These are phyloP conservation scores for Bimuria novae-zelandiae DNA, from an alignment of 2,329 filamentous ascomycete genomes.

Conservation along the genomic window DNA sequence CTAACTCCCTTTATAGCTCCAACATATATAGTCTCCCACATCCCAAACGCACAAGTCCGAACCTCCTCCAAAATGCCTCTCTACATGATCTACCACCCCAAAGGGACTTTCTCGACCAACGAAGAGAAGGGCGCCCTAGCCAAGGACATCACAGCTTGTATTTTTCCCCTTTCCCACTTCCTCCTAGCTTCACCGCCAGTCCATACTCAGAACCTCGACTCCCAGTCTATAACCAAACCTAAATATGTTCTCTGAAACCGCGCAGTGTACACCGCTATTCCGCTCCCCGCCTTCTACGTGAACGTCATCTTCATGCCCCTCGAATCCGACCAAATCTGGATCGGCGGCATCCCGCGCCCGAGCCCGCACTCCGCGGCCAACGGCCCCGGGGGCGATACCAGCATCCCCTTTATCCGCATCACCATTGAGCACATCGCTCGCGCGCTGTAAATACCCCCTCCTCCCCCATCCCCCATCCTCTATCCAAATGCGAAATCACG, in stretches of 20 bases:
- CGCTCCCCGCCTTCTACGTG: slow-evolving; percentile 53
- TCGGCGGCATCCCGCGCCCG: slow-evolving; percentile 36
- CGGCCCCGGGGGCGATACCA: slow-evolving; percentile 14
- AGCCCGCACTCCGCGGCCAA: slow-evolving; percentile 9
- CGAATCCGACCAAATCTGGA: slow-evolving; percentile 28
- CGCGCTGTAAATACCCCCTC: slow-evolving; percentile 15
- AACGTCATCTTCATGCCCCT: slow-evolving; percentile 48
- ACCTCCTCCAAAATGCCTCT: slow-evolving; percentile 46
- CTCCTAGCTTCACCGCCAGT: slow-evolving; percentile 36
- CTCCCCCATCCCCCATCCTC: too few species aligned
- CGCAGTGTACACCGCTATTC: slow-evolving; percentile 41
- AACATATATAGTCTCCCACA: too few species aligned
- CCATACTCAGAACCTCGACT: too few species aligned
- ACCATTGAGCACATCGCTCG: slow-evolving; percentile 41
- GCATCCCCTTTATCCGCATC: slow-evolving; percentile 46
- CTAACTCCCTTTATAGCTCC: too few species aligned
- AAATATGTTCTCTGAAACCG: slow-evolving; percentile 11
- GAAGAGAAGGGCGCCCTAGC: slow-evolving; percentile 38
- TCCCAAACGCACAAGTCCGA: too few species aligned
- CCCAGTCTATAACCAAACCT: too few species aligned
- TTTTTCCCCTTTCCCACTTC: slow-evolving; percentile 40
- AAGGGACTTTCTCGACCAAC: slow-evolving; percentile 37
- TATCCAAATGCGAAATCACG: too few species aligned
- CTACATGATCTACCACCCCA: slow-evolving; percentile 51
- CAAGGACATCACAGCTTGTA: slow-evolving; percentile 41